A percentile compares a stretch with the other conserved stretches of the same genome.
These are phyloP conservation scores for Thalia dealbata DNA, from an alignment of 176 grass and related monocot genomes.

Conservation along the genomic window DNA sequence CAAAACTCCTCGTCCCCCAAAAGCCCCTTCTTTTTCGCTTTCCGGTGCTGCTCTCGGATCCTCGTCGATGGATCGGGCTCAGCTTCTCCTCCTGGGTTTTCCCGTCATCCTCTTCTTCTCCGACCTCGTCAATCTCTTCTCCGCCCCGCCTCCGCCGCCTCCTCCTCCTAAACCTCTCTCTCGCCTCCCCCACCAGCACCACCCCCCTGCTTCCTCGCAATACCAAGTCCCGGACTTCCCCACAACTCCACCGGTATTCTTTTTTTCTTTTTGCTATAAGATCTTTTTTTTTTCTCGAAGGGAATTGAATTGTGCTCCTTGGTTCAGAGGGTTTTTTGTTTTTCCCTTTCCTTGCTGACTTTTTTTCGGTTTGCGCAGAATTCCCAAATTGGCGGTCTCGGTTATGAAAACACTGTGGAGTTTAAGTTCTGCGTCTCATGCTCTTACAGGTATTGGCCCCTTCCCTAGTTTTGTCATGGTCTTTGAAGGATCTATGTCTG, in stretches of 20 bases:
- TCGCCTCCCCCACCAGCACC: conserved; percentile 32
- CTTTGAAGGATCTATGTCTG: background rate
- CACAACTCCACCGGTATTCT: conserved; percentile 10
- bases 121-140: conserved; percentile 70
- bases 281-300: background rate
- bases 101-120: conserved; percentile 92
- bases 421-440: conserved; percentile 79
- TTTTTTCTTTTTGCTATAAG: conserved; percentile 1
- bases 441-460: conserved; percentile 50
- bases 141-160: background rate
- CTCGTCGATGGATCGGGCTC: conserved; percentile 68
- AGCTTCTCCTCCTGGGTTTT: conserved; percentile 74
- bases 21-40: no score
- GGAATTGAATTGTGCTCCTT: background rate
- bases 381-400: conserved; percentile 42
- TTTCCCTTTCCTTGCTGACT: background rate
- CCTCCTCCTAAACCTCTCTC: background rate
- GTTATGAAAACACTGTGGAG: conserved; percentile 69
- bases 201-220: conserved; percentile 8
- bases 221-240: conserved; percentile 13
- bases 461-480: background rate
- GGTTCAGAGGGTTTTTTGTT: background rate
- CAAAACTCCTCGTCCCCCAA: no score
- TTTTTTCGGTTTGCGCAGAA: conserved; percentile 20
- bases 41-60: background rate